Conservation (phyloP, 192 early-diverging fungal species). For the Coemansia brasiliensis region DNA sequence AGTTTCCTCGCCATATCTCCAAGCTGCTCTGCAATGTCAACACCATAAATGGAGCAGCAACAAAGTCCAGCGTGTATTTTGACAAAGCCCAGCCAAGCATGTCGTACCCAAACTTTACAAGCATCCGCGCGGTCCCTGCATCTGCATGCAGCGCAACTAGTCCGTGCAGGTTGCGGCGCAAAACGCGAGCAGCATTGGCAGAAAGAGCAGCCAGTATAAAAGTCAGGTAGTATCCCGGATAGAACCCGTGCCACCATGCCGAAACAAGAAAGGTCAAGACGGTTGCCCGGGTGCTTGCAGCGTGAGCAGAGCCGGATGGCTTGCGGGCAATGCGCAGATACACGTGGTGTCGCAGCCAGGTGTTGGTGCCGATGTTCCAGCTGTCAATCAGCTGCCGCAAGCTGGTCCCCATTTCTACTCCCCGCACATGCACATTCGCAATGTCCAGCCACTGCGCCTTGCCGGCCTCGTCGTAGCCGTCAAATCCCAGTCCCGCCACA, state of each 20-base stretch:
- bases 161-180: slow-evolving; percentile 60
- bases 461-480: slow-evolving; percentile 64
- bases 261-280: slow-evolving; percentile 78
- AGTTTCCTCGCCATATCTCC: slow-evolving; percentile 61
- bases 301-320: slow-evolving; percentile 22
- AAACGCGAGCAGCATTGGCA: slow-evolving; percentile 56
- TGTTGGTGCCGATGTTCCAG: slow-evolving; percentile 91
- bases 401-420: slow-evolving; percentile 76
- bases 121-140: background rate
- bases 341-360: slow-evolving; percentile 85
- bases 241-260: slow-evolving; percentile 97
- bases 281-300: slow-evolving; percentile 59
- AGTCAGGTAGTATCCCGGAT: slow-evolving; percentile 79
- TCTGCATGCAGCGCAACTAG: slow-evolving; percentile 6
- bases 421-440: slow-evolving; percentile 73
- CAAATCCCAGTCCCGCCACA: slow-evolving; percentile 80
- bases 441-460: slow-evolving; percentile 67
- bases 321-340: slow-evolving; percentile 65
- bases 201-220: slow-evolving; percentile 64
- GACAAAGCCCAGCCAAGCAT: slow-evolving; percentile 67
- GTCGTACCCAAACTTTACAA: slow-evolving; percentile 64
- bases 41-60: slow-evolving; percentile 70
- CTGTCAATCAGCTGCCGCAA: slow-evolving; percentile 71
- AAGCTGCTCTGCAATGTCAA: slow-evolving; percentile 59
- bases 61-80: slow-evolving; percentile 67